Percentiles rank a stretch among this genome's conserved stretches.
Evolutionary conservation across 495 filamentous ascomycete genomes (phyloP).

Genomic region (Penicillium coprophilum): DNA sequence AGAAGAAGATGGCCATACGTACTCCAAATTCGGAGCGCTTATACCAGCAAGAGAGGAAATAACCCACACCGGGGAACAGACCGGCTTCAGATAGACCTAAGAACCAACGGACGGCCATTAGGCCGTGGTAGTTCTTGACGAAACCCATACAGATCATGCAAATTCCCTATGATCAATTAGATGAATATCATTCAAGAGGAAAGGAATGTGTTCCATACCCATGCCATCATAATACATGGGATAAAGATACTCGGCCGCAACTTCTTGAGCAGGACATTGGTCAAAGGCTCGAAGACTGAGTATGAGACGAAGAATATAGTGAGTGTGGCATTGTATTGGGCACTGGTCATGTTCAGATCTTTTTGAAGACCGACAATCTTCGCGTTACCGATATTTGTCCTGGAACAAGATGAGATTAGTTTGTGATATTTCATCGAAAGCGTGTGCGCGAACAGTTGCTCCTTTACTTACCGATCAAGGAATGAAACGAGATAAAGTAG

Average conservation of each 20-base stretch:
- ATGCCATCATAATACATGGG: constrained; percentile 56
- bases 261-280: constrained; percentile 83
- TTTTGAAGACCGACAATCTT: constrained; percentile 72
- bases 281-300: constrained; percentile 79
- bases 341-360: constrained; percentile 61
- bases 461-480: constrained; percentile 61
- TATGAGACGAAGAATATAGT: constrained; percentile 95
- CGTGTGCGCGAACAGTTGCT: too few relatives aligned
- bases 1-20: constrained; percentile 80
- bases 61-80: constrained; percentile 83
- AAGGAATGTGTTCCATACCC: constrained; percentile 35
- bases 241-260: constrained; percentile 71
- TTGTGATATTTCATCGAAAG: neutral
- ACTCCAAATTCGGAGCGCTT: constrained; percentile 77
- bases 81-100: constrained; percentile 83
- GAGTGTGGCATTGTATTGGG: constrained; percentile 75
- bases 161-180: constrained; percentile 55
- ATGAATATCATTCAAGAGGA: neutral
- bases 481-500: constrained; percentile 85
- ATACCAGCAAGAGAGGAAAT: constrained; percentile 88
- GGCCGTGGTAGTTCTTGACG: constrained; percentile 70
- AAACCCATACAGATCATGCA: constrained; percentile 85
- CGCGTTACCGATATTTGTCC: constrained; percentile 84
- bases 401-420: constrained; percentile 28
- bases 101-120: constrained; percentile 84